Conservation (phyloP, 257 asterid genomes). For the Fraxinus anomala region DNA sequence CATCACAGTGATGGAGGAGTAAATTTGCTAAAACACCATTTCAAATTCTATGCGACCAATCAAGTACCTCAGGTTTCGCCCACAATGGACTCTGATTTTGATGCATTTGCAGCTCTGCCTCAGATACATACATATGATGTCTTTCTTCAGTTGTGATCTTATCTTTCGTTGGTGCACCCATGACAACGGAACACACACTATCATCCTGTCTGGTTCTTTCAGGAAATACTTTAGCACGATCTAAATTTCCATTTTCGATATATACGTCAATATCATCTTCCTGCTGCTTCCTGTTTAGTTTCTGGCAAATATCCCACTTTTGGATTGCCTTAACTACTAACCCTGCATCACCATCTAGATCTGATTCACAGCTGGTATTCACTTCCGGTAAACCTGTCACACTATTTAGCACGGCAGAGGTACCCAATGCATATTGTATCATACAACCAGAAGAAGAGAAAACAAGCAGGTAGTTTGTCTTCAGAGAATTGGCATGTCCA, state of each 20-base stretch:
- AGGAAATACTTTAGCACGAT: conserved; percentile 70
- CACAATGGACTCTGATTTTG: conserved; percentile 62
- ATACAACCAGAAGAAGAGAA: conserved; percentile 80
- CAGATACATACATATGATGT: conserved; percentile 73
- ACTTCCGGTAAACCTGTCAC: conserved; percentile 35
- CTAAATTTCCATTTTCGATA: conserved; percentile 58
- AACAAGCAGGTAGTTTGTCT: conserved; percentile 62
- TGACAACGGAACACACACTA: conserved; percentile 32
- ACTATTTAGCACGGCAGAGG: conserved; percentile 54
- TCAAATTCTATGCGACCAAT: conserved; percentile 6
- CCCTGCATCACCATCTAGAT: conserved; percentile 47
- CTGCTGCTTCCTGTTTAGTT: conserved; percentile 55
- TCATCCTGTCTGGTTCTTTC: conserved; percentile 48
- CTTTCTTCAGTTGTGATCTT: conserved; percentile 48
- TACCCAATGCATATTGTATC: conserved; percentile 64
- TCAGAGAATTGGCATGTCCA: conserved; percentile 41
- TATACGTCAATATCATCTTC: conserved; percentile 59
- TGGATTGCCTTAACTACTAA: conserved; percentile 66
- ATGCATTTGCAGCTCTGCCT: conserved; percentile 88
- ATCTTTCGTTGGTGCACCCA: conserved; percentile 29
- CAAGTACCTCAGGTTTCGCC: conserved; percentile 70
- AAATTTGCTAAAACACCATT: conserved; percentile 10
- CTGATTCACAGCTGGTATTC: conserved; percentile 41
- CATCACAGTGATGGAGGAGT: conserved; percentile 10
- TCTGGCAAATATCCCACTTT: conserved; percentile 83